Evolutionary conservation across 106 monocot species (phyloP), one percentile per base, ranked within the genome.

Genomic region (Cymbidium sinense): DNA sequence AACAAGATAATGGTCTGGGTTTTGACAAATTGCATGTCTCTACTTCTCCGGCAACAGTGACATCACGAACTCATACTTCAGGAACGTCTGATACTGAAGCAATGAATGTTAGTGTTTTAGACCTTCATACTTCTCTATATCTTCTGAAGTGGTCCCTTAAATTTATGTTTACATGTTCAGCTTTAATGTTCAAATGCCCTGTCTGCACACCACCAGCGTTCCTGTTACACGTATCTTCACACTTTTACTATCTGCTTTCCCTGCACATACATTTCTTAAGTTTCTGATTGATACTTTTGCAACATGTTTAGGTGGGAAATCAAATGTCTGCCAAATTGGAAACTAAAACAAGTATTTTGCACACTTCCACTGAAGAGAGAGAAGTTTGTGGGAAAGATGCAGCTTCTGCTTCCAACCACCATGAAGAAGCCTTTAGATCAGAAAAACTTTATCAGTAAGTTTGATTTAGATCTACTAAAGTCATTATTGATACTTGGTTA

Each of bases 391-490:
- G 18, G 50, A 75, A 70, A 55, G 50, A 80, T 62, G 8, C 37
- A 8, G 51, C 5, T 25, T 52, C 54, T 41, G 44, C 80, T 67
- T 33, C 44, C 2, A n/a, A 30, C 50, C 37, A 27, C 36, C 65
- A 79, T 34, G 47, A 55, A 35, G 28, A 75, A 71, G 55, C n/a
- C n/a, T 12, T 36, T 29, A 50, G 70, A 78, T 77, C 64, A 58
- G 74, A 77, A 35, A 50, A 70, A 17, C 61, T 73, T 44, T 15
- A 30, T 70, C n/a, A 74, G 84, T 84, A 74, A 65, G 72, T 18
- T 74, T 75, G n/a, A 61, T 75, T 37, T 64, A 27, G 13, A 61
- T 34, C 1, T 74, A 31, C n/a, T 43, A n/a, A 52, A 12, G 33
- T 2, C 28, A 35, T 70, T 47, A 23, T 50, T 30, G 7, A 39